A percentile compares a stretch with the other conserved stretches of the same genome.
Conservation (phyloP, 2,329 filamentous ascomycete genomes). For the Penicillium sp. region DNA sequence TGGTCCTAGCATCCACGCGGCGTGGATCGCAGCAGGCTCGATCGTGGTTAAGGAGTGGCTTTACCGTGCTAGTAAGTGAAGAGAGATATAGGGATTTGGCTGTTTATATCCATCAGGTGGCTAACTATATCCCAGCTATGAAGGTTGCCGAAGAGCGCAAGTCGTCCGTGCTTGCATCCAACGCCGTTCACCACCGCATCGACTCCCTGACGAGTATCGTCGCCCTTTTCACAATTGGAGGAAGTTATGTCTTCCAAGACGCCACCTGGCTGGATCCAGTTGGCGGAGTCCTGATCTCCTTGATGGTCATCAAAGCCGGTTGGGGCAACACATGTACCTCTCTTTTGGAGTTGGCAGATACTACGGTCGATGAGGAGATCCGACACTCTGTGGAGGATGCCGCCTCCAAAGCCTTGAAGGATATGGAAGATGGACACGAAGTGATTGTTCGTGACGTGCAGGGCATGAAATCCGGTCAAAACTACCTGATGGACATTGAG, state of each 20-base stretch:
- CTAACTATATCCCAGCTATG: constrained; percentile 55
- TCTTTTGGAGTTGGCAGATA: constrained; percentile 82
- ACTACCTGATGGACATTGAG: constrained; percentile 86
- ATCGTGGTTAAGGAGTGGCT: constrained; percentile 94
- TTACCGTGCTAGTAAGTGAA: constrained; percentile 80
- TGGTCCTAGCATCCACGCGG: constrained; percentile 81
- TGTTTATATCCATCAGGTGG: not conserved
- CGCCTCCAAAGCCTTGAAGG: constrained; percentile 50
- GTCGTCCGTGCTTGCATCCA: constrained; percentile 89
- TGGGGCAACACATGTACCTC: constrained; percentile 74
- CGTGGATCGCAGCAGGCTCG: constrained; percentile 83
- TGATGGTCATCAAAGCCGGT: constrained; percentile 86
- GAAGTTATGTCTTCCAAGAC: constrained; percentile 74
- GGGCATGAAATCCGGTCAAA: constrained; percentile 91
- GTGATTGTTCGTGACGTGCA: constrained; percentile 69
- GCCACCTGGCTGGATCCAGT: constrained; percentile 91
- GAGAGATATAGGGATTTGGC: not conserved
- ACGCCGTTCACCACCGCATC: constrained; percentile 90
- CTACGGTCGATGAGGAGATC: constrained; percentile 76
- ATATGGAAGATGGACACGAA: constrained; percentile 47
- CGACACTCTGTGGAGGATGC: constrained; percentile 62
- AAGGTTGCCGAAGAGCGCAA: constrained; percentile 90
- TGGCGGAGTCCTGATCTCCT: constrained; percentile 80
- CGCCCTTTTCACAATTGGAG: constrained; percentile 77
- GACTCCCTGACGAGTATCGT: constrained; percentile 94